Base-by-base conservation (phyloP, 441 rosid species). In the Pelargonium citronellum region DNA sequence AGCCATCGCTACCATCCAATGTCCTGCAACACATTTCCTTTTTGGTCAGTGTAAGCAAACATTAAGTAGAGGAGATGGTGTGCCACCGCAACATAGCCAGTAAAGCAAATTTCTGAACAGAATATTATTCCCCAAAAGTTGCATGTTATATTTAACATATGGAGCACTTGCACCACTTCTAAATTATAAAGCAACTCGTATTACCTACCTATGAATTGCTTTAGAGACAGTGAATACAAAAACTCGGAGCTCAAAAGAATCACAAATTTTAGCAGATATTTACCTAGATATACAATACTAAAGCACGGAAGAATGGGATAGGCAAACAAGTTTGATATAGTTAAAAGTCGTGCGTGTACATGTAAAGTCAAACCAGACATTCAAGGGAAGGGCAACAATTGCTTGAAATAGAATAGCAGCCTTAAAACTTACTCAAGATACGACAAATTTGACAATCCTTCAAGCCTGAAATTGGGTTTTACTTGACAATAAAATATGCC, bases 401-500 rank as follows among this genome's bases (percentile, higher is more conserved):
- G 57, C 16, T 49, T 12, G 16, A 4, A 13, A 55, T 0, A 55
- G 24, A 55, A 55, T 5, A 49, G 20, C 16, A 5, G 47, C 11
- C 13, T 19, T 67, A 12, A 64, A 58, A 87, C 97, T 87, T 85
- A 94, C 98, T 82, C 88, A 44, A 81, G n/a, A 67, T 72, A 68
- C 49, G 86, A 78, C n/a, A 79, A 73, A 58, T 79, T 73, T 72
- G 69, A 66, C 20, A 79, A 78, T 24, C 81, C 96, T 37, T 87
- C 93, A 34, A 79, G 78, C 75, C 65, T 86, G 85, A 82, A 78
- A 71, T 79, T 75, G 57, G 96, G 83, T 20, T 85, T 87, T 69
- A 91, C 84, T 83, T 83, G 90, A 75, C 87, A 80, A 79, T 89
- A 92, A 79, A 92, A 91, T 86, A 95, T 84, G 60, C 97, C 98